Base-by-base conservation (phyloP, 1,284 basidiomycete genomes). In the Melampsora americana region DNA sequence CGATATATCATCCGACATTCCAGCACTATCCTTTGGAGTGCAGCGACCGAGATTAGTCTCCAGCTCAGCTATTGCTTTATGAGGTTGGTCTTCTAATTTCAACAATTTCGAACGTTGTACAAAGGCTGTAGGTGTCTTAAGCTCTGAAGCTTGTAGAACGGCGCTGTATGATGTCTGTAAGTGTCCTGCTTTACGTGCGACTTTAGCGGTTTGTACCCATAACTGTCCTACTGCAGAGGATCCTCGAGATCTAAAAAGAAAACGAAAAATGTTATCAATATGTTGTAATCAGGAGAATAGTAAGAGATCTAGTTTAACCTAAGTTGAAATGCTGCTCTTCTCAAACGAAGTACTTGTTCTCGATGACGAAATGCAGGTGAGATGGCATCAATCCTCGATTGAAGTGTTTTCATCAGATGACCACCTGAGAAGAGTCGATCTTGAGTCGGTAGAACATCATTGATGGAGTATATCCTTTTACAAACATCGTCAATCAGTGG, bases 121-220 rank as follows among this genome's bases (percentile, higher is more conserved):
- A 84, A 96, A 98, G 3, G 91, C 89, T 80, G 91, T 93, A 0
- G 88, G 87, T 0, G 90, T 88, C 44, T 89, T 86, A 78, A 86
- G 87, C 81, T 93, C 90, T 74, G 89, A 88, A 0, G 94, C 93
- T 83, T 99, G 96, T 0, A 99, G 86, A 72, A 93, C 89, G 0
- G 96, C 95, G 80, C 92, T 97, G 82, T 99, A 99, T 2, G 96
- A 94, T 0, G 95, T 97, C 84, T 99, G 96, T 85, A 89, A 90
- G 83, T 99, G 95, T 0, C 92, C 91, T 0, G 94, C 92, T 82
- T 96, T 97, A 67, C 96, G 87, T 16, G 96, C 95, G 77, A 95
- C 94, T 82, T 96, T 98, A 20, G 95, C 91, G 75, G 92, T 97
- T 23, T 89, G 86, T 18, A 99, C 87, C 96, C 96, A 99, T 0